Base-by-base conservation (phyloP, 108 stramenopile genomes). In the Skeletonema grethae region DNA sequence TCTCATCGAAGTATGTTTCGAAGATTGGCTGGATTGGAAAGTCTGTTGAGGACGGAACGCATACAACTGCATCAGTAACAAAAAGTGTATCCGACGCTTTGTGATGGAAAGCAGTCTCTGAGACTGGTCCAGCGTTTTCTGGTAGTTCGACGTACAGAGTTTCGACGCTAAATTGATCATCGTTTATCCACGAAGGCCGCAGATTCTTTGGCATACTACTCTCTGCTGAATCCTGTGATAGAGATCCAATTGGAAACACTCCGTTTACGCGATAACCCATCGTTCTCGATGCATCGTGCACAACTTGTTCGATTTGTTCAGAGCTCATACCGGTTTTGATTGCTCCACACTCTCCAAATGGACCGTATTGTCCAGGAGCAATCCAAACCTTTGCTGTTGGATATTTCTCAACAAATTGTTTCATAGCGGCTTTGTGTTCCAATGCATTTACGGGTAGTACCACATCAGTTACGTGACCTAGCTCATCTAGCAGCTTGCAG, bases 41-140 rank as follows among this genome's bases (percentile, higher is more conserved):
- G 18, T 24, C 39, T 30, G 65, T 30, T 25, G 46, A 31, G 75
- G 86, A 53, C 61, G 78, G 67, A 78, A 86, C 39, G 77, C 82
- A 48, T 59, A 77, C 70, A 8, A 97, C 94, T 28, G 85, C 67
- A 67, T 98, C 97, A 7, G 96, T 97, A 16, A 94, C 91, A 20
- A 98, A 69, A 15, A 98, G 67, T 12, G 97, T 95, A 67, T 84
- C 82, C 1, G 95, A 89, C 9, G 78, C 70, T 48, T 84, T 88
- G 83, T 97, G 96, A 58, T 84, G 90, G 56, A 98, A 89, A 12
- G 93, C 97, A 25, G 92, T 90, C 70, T 98, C 97, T 86, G 80
- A 77, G 36, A 85, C 84, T 0, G 86, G 86, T 11, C 86, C 86
- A 12, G 86, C 86, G 65, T 87, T 87, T 48, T 80, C 64, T 8